Conservation (phyloP, 75 land plant species). For the Sequoiadendron giganteum region DNA sequence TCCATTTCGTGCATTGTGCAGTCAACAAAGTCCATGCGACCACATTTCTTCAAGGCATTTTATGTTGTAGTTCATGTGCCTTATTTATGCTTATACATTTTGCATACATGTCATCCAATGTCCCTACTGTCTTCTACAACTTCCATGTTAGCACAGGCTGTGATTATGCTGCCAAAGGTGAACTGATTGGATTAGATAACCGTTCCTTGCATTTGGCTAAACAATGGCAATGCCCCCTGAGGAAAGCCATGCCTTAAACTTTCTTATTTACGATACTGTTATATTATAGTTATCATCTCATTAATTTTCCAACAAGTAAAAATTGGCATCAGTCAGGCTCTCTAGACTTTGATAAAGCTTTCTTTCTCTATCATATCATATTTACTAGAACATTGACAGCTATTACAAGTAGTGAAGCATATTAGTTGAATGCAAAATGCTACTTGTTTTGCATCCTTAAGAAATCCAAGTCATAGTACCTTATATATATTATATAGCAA, state of each 20-base stretch:
- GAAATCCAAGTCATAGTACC: slow-evolving; percentile 67
- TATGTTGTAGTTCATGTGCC: too few species aligned
- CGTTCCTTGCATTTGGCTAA: too few species aligned
- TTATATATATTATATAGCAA: slow-evolving; percentile 52
- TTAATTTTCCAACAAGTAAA: background rate
- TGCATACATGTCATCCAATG: too few species aligned
- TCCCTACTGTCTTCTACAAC: too few species aligned
- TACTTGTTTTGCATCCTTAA: slow-evolving; percentile 92
- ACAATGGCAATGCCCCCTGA: too few species aligned
- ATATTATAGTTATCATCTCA: background rate
- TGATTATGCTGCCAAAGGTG: too few species aligned
- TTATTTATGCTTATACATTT: too few species aligned
- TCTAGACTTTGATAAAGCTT: background rate
- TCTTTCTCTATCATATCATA: background rate
- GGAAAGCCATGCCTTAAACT: background rate
- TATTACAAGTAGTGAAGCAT: background rate
- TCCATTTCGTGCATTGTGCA: too few species aligned
- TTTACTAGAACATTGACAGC: background rate
- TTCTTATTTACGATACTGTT: background rate
- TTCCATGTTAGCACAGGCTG: too few species aligned
- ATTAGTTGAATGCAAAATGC: slow-evolving; percentile 69
- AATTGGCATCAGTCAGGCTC: background rate
- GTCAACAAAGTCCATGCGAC: too few species aligned
- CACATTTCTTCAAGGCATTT: too few species aligned
- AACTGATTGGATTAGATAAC: too few species aligned